phyloP scores from a whole-genome alignment of 2,329 filamentous ascomycete species.

The Neofusicoccum ribis region DNA sequence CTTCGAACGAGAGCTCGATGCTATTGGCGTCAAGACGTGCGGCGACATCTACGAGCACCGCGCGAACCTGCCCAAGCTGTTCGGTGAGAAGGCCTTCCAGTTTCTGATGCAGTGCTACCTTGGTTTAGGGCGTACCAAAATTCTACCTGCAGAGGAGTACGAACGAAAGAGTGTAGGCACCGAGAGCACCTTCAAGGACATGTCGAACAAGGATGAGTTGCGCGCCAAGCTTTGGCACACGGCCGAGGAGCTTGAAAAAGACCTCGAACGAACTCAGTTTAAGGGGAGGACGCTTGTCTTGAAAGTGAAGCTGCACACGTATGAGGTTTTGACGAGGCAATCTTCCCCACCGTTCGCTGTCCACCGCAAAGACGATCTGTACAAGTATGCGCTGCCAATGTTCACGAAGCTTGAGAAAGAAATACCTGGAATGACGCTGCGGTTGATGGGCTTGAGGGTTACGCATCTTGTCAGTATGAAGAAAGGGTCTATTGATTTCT shows the following conservation, averaged over 20 bases:
- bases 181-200: constrained; percentile 85
- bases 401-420: constrained; percentile 81
- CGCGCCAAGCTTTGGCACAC: constrained; percentile 76
- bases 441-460: constrained; percentile 85
- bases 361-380: constrained; percentile 75
- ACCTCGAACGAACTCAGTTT: constrained; percentile 75
- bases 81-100: constrained; percentile 86
- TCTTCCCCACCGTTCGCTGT: constrained; percentile 72
- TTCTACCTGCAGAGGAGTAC: constrained; percentile 85
- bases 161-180: constrained; percentile 93
- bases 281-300: constrained; percentile 89
- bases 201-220: constrained; percentile 67
- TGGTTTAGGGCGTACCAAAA: constrained; percentile 79
- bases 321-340: constrained; percentile 86
- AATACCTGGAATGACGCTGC: constrained; percentile 72
- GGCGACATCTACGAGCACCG: constrained; percentile 82
- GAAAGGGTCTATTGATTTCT: constrained; percentile 78
- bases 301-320: constrained; percentile 93
- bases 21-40: constrained; percentile 84
- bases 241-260: constrained; percentile 83
- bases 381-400: constrained; percentile 78
- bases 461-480: constrained; percentile 86
- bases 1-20: constrained; percentile 84
- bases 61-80: constrained; percentile 71
- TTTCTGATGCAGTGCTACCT: constrained; percentile 84